These are phyloP conservation scores for Suhomyces canberraensis DNA, from an alignment of 805 yeast species.

Conservation along the genomic window DNA sequence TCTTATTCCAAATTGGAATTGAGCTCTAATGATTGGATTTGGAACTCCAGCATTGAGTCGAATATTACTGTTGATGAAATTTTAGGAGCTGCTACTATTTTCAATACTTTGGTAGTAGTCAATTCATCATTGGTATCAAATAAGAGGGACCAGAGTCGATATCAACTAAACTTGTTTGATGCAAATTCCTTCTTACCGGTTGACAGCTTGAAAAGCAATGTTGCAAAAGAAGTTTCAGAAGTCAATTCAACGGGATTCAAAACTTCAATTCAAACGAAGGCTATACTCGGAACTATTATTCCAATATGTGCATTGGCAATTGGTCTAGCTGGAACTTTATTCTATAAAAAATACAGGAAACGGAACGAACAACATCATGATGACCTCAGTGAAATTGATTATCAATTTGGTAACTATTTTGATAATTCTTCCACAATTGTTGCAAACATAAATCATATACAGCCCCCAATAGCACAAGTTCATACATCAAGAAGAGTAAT, in stretches of 20 bases:
- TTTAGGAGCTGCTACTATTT: constrained; percentile 52
- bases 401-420: constrained; percentile 30
- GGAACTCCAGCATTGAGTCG: constrained; percentile 28
- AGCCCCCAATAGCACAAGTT: constrained; percentile 2
- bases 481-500: not conserved
- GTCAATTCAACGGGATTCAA: constrained; percentile 30
- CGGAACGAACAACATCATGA: constrained; percentile 10
- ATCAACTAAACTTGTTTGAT: constrained; percentile 41
- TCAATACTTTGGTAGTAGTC: constrained; percentile 48
- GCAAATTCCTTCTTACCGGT: constrained; percentile 33
- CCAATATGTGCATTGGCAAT: constrained; percentile 26
- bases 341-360: constrained; percentile 18
- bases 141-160: constrained; percentile 23
- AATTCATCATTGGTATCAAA: constrained; percentile 14
- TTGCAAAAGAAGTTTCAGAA: constrained; percentile 20
- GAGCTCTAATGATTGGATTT: constrained; percentile 30
- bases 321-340: constrained; percentile 12
- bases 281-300: constrained; percentile 36
- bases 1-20: constrained; percentile 38
- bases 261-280: constrained; percentile 19
- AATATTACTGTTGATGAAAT: constrained; percentile 19
- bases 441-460: constrained; percentile 2
- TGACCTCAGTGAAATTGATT: constrained; percentile 23
- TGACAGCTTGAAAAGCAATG: constrained; percentile 21
- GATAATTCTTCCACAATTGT: constrained; percentile 12